Evolutionary conservation across 192 early-diverging fungal genomes (phyloP).

Genomic region (Coemansia sp.): DNA sequence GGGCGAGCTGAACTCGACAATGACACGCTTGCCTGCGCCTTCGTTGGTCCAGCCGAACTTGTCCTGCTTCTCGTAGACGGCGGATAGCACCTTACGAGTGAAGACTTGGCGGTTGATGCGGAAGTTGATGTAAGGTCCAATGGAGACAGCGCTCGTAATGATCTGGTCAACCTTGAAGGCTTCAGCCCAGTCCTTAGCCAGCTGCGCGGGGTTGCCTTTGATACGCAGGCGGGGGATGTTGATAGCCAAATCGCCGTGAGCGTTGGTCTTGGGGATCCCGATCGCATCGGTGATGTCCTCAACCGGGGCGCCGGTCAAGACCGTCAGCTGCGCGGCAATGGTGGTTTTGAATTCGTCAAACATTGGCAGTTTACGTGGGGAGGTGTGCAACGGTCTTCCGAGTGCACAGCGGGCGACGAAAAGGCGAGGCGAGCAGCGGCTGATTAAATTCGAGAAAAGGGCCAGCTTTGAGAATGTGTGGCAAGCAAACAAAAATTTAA

Average conservation of each 20-base stretch:
- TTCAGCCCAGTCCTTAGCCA: conserved; percentile 65
- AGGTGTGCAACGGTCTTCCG: conserved; percentile 5
- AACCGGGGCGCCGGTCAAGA: conserved; percentile 57
- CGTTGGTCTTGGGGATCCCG: conserved; percentile 61
- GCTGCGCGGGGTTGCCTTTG: conserved; percentile 68
- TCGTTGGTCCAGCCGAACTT: conserved; percentile 67
- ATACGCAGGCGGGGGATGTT: conserved; percentile 68
- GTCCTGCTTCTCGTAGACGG: conserved; percentile 58
- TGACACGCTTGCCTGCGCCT: conserved; percentile 71
- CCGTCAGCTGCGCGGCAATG: conserved; percentile 63
- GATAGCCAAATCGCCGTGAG: conserved; percentile 71
- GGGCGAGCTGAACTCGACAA: conserved; percentile 94
- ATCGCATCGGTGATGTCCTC: conserved; percentile 60
- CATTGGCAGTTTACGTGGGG: conserved; percentile 25
- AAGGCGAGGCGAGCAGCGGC: conserved; percentile 7
- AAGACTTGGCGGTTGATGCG: conserved; percentile 62
- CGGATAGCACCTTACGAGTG: conserved; percentile 56
- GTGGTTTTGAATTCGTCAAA: conserved; percentile 66
- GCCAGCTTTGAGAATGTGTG: conserved; percentile 13
- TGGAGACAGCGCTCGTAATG: conserved; percentile 57
- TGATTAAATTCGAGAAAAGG: conserved; percentile 1
- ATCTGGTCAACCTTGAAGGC: conserved; percentile 64
- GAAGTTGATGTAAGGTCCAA: conserved; percentile 80
- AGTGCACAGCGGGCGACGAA: background rate
- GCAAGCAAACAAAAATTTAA: background rate